Evolutionary conservation across 441 rosid genomes (phyloP).

Genomic region (Euphorbia schlechtendalii): DNA sequence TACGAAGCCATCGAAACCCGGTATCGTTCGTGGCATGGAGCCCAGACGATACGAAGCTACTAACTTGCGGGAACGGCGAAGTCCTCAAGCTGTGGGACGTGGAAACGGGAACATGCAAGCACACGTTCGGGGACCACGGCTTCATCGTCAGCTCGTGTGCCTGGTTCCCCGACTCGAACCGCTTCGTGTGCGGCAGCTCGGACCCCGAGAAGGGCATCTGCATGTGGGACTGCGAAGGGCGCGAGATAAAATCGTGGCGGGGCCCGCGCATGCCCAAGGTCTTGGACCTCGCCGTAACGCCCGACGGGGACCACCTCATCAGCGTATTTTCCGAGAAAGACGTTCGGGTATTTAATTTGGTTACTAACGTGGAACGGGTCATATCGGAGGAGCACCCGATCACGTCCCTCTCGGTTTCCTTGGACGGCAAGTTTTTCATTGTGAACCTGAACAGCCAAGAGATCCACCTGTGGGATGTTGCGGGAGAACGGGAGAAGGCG

Average conservation of each 20-base stretch:
- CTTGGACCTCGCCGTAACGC: constrained; percentile 71
- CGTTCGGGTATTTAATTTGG: constrained; percentile 56
- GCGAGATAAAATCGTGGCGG: constrained; percentile 75
- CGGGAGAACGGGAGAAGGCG: constrained; percentile 56
- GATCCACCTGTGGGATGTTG: constrained; percentile 90
- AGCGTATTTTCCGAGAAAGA: constrained; percentile 54
- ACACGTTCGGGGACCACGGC: constrained; percentile 74
- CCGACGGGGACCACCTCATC: constrained; percentile 68
- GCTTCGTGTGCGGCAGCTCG: constrained; percentile 84
- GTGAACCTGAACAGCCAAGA: constrained; percentile 81
- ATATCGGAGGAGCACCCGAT: constrained; percentile 64
- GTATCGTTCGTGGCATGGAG: constrained; percentile 91
- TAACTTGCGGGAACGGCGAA: constrained; percentile 75
- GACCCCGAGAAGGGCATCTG: constrained; percentile 75
- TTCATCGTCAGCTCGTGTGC: constrained; percentile 87
- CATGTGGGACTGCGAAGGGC: constrained; percentile 82
- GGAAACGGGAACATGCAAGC: constrained; percentile 76
- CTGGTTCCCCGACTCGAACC: constrained; percentile 91
- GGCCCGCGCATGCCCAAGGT: constrained; percentile 79
- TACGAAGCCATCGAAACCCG: constrained; percentile 63
- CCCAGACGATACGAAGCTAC: constrained; percentile 69
- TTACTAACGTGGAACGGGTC: constrained; percentile 50
- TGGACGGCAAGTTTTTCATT: constrained; percentile 59
- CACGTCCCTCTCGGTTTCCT: constrained; percentile 65
- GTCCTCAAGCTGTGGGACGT: constrained; percentile 92